Evolutionary conservation across 2,329 filamentous ascomycete species (phyloP).

Genomic region (Claviceps fusiformis): DNA sequence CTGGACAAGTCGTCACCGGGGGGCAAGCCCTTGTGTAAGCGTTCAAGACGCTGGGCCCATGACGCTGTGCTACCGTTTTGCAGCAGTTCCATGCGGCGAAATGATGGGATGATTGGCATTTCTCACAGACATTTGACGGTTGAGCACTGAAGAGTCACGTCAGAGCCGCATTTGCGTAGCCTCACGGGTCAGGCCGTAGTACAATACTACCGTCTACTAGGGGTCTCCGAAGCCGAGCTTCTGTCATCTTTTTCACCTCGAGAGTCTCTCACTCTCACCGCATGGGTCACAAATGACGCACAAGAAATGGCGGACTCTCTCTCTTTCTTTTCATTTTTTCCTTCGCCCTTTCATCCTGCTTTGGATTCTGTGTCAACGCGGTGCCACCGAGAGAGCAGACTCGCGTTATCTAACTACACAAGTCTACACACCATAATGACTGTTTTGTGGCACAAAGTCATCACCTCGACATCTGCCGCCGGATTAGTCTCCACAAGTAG

Average conservation of each 20-base stretch:
- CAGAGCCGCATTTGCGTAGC: slow-evolving; percentile 1
- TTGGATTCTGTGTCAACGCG: neutral
- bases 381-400: neutral
- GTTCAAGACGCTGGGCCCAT: too few relatives aligned
- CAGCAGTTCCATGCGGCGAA: neutral
- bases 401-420: neutral
- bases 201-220: neutral
- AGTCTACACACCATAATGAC: neutral
- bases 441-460: neutral
- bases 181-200: neutral
- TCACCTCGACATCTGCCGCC: neutral
- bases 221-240: neutral
- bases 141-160: neutral
- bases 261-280: neutral
- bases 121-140: too few relatives aligned
- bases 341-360: neutral
- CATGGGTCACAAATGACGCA: neutral
- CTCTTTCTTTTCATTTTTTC: neutral
- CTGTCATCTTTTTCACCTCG: neutral
- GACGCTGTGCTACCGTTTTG: neutral
- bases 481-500: neutral
- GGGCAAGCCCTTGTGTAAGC: too few relatives aligned
- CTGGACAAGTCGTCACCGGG: neutral
- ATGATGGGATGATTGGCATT: neutral
- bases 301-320: neutral